These are phyloP conservation scores for Entomortierella chlamydospora DNA, from an alignment of 192 early-diverging fungal genomes.

Conservation along the genomic window DNA sequence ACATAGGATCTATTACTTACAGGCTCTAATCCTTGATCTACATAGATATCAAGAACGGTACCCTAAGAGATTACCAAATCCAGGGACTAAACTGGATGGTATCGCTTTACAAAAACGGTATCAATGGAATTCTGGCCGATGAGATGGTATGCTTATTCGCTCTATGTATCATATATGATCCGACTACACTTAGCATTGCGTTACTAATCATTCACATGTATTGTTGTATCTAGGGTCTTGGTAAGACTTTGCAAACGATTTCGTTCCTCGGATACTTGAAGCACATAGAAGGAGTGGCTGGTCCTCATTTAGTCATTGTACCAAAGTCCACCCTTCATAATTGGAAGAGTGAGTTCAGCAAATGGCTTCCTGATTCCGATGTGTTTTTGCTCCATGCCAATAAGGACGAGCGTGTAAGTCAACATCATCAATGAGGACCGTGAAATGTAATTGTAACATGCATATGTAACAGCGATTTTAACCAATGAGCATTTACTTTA, in stretches of 20 bases:
- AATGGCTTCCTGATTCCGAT: slow-evolving; percentile 92
- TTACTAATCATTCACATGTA: background rate
- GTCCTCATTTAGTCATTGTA: slow-evolving; percentile 95
- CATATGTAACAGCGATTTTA: too few species aligned
- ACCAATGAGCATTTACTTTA: too few species aligned
- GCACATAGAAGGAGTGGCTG: slow-evolving; percentile 76
- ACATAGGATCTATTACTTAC: background rate
- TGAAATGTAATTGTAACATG: too few species aligned
- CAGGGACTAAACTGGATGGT: slow-evolving; percentile 99
- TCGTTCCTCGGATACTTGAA: slow-evolving; percentile 97
- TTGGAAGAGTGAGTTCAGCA: slow-evolving; percentile 91
- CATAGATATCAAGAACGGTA: slow-evolving; percentile 90
- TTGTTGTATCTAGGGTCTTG: slow-evolving; percentile 74
- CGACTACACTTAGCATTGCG: background rate
- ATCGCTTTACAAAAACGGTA: slow-evolving; percentile 94
- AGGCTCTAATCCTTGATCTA: background rate
- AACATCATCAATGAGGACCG: background rate
- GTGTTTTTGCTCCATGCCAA: slow-evolving; percentile 92
- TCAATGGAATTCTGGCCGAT: slow-evolving; percentile 99
- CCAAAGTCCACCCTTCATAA: slow-evolving; percentile 98
- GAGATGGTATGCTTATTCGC: slow-evolving; percentile 79
- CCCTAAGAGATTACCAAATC: slow-evolving; percentile 95
- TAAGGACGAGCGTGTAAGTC: slow-evolving; percentile 82
- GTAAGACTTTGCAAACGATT: slow-evolving; percentile 97
- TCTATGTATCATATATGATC: background rate